These are phyloP conservation scores for Dentipellis sp. DNA, from an alignment of 768 basidiomycete genomes.

Conservation along the genomic window DNA sequence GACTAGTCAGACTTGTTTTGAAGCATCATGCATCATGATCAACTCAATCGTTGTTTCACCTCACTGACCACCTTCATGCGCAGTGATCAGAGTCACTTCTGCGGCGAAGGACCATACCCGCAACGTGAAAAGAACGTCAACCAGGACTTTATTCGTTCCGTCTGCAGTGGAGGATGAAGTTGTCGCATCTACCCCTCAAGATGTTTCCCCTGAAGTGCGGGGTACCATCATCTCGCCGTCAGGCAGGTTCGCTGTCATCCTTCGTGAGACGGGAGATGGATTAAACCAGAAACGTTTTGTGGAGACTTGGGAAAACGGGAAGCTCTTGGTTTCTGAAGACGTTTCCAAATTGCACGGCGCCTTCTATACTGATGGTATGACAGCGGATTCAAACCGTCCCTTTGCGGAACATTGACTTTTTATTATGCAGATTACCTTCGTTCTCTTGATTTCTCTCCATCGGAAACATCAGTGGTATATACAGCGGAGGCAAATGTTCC, in stretches of 20 bases:
- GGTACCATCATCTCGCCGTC: conserved; percentile 16
- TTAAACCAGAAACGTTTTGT: conserved; percentile 17
- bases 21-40: neutral
- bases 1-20: neutral
- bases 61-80: neutral
- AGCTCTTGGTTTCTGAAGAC: conserved; percentile 4
- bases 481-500: conserved; percentile 12
- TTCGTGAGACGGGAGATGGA: conserved; percentile 12
- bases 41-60: neutral
- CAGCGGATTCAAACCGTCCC: neutral
- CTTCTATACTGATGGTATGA: conserved; percentile 20
- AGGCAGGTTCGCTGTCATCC: conserved; percentile 15
- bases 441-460: conserved; percentile 11
- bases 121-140: conserved; percentile 9
- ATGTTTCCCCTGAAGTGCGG: conserved; percentile 14
- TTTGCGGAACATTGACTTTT: neutral
- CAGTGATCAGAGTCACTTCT: conserved; percentile 9
- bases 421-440: conserved; percentile 7
- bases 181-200: conserved; percentile 9
- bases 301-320: conserved; percentile 21
- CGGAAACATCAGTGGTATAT: conserved; percentile 11
- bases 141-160: conserved; percentile 10
- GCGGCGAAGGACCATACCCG: conserved; percentile 9
- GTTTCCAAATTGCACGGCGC: conserved; percentile 18
- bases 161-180: conserved; percentile 4